Percentiles rank a stretch among this genome's conserved stretches.
phyloP scores from a whole-genome alignment of 2,329 filamentous ascomycete species.

The Rutstroemia sp. region DNA sequence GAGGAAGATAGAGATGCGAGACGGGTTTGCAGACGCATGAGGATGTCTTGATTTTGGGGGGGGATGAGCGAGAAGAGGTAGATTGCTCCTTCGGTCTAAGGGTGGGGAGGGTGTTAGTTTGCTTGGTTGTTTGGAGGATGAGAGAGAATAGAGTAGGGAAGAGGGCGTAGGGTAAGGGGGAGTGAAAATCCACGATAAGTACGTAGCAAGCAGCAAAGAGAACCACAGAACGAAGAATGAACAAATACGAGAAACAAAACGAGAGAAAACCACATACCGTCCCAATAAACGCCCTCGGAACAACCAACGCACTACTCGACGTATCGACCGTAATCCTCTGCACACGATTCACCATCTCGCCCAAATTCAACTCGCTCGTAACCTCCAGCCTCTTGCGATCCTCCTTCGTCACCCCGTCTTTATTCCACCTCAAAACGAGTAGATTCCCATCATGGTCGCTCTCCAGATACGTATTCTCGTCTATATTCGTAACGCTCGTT shows the following conservation, averaged over 20 bases:
- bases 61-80: conserved; percentile 83
- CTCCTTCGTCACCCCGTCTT: conserved; percentile 63
- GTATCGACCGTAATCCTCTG: conserved; percentile 63
- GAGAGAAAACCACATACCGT: conserved; percentile 54
- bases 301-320: conserved; percentile 57
- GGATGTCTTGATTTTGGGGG: conserved; percentile 63
- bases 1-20: conserved; percentile 43
- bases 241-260: neutral
- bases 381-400: conserved; percentile 65
- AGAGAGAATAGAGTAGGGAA: neutral
- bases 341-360: conserved; percentile 91
- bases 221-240: too few species aligned
- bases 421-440: conserved; percentile 68
- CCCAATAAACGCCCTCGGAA: conserved; percentile 78
- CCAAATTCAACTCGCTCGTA: conserved; percentile 75
- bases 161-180: neutral
- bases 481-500: conserved; percentile 69
- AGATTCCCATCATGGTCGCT: conserved; percentile 86
- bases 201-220: too few species aligned
- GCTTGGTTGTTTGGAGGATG: neutral
- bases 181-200: neutral
- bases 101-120: conserved; percentile 15
- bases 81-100: conserved; percentile 78
- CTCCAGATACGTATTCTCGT: conserved; percentile 69
- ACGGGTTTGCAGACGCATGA: conserved; percentile 72